Evolutionary conservation across 768 basidiomycete genomes (phyloP), one percentile per base, ranked within the genome.

Genomic region (Kwoniella mangroviensis): DNA sequence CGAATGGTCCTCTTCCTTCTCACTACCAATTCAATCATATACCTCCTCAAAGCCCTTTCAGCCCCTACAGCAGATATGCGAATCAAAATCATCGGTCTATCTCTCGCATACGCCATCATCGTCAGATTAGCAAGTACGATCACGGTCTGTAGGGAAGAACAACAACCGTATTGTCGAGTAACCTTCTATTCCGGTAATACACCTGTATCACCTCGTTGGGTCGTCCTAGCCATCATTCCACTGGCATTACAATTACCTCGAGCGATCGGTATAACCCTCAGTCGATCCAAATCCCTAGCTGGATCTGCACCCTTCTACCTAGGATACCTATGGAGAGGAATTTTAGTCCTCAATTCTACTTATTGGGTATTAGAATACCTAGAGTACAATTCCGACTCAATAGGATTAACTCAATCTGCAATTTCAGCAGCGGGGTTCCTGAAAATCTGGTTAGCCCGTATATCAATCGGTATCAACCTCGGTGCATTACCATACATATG

Each of bases 131-230:
- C 93, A 83, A 87, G 90, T 0, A 84, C 88, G 57, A 92, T 91
- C 80, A 96, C 94, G 0, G 88, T 94, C 10, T 98, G 96, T 79
- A 86, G 97, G 71, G 96, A 99, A 81, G 96, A 98, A 79, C 96
- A 98, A 82, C 90, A 92, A 51, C 90, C 93, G 0, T 91, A 88
- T 81, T 99, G 97, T 79, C 86, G 87, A 71, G 90, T 94, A 64
- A 95, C 96, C 0, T 98, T 95, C 85, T 97, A 92, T 80, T 85
- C 89, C 0, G 91, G 91, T 0, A 88, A 90, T 0, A 83, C 89
- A 0, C 89, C 91, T 7, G 85, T 89, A 2, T 89, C 92, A 0
- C 90, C 92, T 0, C 58, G 84, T 1, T 84, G 85, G 40, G 87
- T 90, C 7, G 83, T 94, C 24, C 69, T 88, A 21, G 81, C 90